phyloP scores from a whole-genome alignment of 331 rosid species.

The Acacia concinna region DNA sequence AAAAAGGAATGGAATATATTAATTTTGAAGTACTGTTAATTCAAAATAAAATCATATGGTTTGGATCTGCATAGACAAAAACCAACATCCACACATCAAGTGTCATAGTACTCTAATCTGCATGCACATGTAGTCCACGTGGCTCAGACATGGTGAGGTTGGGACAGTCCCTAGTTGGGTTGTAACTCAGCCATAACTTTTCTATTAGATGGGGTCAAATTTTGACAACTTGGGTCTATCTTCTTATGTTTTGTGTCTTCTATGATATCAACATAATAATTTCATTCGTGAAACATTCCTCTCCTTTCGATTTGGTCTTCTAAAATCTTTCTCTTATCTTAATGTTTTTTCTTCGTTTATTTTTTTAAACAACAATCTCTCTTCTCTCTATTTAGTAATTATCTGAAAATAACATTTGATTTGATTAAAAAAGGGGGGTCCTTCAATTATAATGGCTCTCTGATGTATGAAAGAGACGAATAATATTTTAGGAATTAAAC shows the following conservation, averaged over 20 bases:
- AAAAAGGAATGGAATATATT: neutral
- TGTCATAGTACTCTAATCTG: neutral
- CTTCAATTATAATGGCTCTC: neutral
- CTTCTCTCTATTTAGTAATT: neutral
- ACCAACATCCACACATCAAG: no score
- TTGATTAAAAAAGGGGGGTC: neutral
- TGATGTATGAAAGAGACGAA: neutral
- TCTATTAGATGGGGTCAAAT: neutral
- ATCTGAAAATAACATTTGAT: neutral
- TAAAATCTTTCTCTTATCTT: neutral
- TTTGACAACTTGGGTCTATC: neutral
- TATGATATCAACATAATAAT: neutral
- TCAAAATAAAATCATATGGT: neutral
- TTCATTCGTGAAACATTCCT: neutral
- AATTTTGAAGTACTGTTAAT: neutral
- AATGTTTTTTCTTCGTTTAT: neutral
- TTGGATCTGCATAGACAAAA: neutral
- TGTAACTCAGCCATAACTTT: slow-evolving; percentile 26
- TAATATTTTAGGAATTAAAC: neutral
- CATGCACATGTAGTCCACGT: slow-evolving; percentile 69
- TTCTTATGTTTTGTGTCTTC: neutral
- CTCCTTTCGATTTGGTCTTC: neutral
- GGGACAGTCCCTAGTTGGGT: slow-evolving; percentile 32
- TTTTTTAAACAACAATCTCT: neutral
- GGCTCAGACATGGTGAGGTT: slow-evolving; percentile 65